A percentile compares a stretch with the other conserved stretches of the same genome.
Evolutionary conservation across 2,329 filamentous ascomycete species (phyloP).

Genomic region (Aurifilum marmelostoma): DNA sequence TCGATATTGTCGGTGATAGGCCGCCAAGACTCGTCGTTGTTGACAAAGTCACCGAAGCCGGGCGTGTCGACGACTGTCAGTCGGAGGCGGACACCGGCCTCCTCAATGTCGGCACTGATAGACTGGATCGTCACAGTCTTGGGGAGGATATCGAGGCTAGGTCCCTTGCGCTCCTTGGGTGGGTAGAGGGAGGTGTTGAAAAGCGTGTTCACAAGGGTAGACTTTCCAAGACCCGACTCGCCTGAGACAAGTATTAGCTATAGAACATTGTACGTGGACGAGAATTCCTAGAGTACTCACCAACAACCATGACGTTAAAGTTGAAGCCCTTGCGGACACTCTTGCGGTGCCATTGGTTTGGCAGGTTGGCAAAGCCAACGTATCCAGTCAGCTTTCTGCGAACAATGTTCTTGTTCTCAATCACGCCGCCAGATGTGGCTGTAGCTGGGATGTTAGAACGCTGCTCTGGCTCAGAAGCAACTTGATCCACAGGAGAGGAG

Average conservation of each 20-base stretch:
- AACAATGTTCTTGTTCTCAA: conserved; percentile 90
- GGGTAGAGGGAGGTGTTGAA: conserved; percentile 99
- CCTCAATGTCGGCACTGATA: conserved; percentile 95
- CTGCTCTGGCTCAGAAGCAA: conserved; percentile 36
- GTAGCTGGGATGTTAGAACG: conserved; percentile 45
- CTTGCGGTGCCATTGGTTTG: conserved; percentile 99
- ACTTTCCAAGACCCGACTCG: conserved; percentile 99
- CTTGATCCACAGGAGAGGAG: conserved; percentile 37
- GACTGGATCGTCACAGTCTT: conserved; percentile 97
- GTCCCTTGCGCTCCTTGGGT: conserved; percentile 96
- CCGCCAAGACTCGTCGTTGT: conserved; percentile 99
- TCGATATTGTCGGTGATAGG: conserved; percentile 99
- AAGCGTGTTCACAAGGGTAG: conserved; percentile 96
- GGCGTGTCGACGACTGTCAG: conserved; percentile 97
- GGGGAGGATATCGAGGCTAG: conserved; percentile 95
- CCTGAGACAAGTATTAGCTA: conserved; percentile 55
- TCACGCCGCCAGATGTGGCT: conserved; percentile 50
- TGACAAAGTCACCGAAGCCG: conserved; percentile 98
- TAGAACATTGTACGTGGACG: neutral
- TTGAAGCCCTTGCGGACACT: conserved; percentile 99
- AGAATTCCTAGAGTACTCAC: conserved; percentile 56
- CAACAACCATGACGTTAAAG: conserved; percentile 99
- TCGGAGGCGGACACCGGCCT: conserved; percentile 94
- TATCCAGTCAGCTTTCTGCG: conserved; percentile 98
- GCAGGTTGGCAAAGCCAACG: conserved; percentile 97